A percentile compares a stretch with the other conserved stretches of the same genome.
phyloP scores from a whole-genome alignment of 345 rosid genomes.

The Melastoma malabathricum region DNA sequence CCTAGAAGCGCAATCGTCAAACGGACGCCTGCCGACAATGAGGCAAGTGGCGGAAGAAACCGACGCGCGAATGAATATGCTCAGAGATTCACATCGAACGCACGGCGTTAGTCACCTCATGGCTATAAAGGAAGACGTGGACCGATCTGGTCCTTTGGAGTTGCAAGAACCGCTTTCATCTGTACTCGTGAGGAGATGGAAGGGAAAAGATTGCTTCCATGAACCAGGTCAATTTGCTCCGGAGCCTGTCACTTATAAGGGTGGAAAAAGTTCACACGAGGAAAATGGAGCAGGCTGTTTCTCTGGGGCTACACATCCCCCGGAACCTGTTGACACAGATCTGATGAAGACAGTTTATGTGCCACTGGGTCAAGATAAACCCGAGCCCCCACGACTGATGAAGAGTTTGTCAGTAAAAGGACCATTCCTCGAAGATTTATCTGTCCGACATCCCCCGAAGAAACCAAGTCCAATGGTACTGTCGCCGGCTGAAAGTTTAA shows the following conservation, averaged over 20 bases:
- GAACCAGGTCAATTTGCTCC: constrained; percentile 30
- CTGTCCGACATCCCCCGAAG: constrained; percentile 45
- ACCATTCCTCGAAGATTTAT: constrained; percentile 62
- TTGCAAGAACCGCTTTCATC: constrained; percentile 17
- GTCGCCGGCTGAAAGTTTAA: constrained; percentile 57
- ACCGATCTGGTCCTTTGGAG: constrained; percentile 18
- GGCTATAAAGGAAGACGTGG: constrained; percentile 21
- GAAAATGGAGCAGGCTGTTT: constrained; percentile 61
- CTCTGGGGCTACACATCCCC: constrained; percentile 94
- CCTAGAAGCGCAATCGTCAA: constrained; percentile 25
- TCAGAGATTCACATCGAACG: constrained; percentile 3
- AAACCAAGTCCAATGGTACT: constrained; percentile 37
- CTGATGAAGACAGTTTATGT: constrained; percentile 57
- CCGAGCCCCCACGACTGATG: constrained; percentile 54
- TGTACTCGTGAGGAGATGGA: constrained; percentile 39
- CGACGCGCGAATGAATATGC: constrained; percentile 4
- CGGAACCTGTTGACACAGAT: constrained; percentile 84
- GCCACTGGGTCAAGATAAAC: constrained; percentile 44
- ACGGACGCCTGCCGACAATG: constrained; percentile 14
- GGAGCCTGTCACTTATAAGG: constrained; percentile 31
- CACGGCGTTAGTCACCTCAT: constrained; percentile 6
- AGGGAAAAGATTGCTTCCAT: constrained; percentile 36
- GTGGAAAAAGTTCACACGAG: constrained; percentile 40
- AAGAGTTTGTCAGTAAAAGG: constrained; percentile 63
- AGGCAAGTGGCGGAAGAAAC: constrained; percentile 13